These are phyloP conservation scores for Tagetes erecta DNA, from an alignment of 129 eudicot genomes.

Conservation along the genomic window DNA sequence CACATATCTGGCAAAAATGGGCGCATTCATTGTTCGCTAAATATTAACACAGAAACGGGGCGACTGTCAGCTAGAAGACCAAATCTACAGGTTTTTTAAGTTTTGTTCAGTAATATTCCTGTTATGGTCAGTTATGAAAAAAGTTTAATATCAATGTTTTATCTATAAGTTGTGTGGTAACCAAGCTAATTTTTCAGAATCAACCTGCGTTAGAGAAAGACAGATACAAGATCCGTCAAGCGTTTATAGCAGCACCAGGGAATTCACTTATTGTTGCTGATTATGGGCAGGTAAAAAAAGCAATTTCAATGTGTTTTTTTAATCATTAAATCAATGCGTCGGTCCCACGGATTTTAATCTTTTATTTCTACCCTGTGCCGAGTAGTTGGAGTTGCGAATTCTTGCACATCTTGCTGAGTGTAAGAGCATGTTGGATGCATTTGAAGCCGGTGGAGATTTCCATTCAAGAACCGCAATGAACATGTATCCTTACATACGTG, in stretches of 20 bases:
- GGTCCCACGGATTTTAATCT: background rate
- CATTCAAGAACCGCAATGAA: conserved; percentile 99
- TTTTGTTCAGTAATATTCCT: background rate
- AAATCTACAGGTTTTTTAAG: conserved; percentile 75
- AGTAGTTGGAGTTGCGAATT: conserved; percentile 90
- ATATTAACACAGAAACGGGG: conserved; percentile 97
- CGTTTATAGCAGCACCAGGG: conserved; percentile 93
- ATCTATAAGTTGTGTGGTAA: background rate
- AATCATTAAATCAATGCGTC: background rate
- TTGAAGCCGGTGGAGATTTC: conserved; percentile 96
- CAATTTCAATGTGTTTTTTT: background rate
- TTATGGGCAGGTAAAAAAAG: conserved; percentile 84
- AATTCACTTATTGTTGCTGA: conserved; percentile 97
- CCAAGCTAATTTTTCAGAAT: conserved; percentile 48
- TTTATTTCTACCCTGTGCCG: background rate
- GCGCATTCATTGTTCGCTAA: conserved; percentile 90
- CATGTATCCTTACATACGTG: conserved; percentile 92
- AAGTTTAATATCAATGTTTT: background rate
- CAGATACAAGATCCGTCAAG: conserved; percentile 93
- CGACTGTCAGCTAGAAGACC: conserved; percentile 96
- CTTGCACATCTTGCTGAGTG: conserved; percentile 97
- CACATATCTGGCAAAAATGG: conserved; percentile 83
- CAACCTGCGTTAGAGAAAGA: conserved; percentile 99
- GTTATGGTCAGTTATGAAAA: background rate
- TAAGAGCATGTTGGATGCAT: conserved; percentile 94